Evolutionary conservation across 805 yeast genomes (phyloP).

Genomic region (Limtongozyma cylindracea): DNA sequence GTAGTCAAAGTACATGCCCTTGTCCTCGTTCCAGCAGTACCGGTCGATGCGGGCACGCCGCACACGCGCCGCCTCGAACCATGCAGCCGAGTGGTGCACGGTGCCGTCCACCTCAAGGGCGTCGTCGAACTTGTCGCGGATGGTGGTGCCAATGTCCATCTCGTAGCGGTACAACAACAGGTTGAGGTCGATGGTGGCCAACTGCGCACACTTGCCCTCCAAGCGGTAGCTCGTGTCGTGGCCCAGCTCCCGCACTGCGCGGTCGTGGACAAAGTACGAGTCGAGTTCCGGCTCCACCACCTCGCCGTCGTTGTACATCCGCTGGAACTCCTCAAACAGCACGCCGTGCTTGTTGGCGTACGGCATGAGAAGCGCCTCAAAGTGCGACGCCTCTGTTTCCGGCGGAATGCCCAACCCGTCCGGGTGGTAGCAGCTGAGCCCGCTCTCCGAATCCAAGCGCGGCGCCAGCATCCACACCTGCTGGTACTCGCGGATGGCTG

Average conservation of each 20-base stretch:
- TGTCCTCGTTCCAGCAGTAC: slow-evolving; percentile 65
- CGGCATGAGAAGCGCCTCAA: slow-evolving; percentile 41
- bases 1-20: slow-evolving; percentile 67
- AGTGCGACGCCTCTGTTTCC: slow-evolving; percentile 83
- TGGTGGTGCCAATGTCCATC: slow-evolving; percentile 45
- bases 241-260: slow-evolving; percentile 91
- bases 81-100: slow-evolving; percentile 7
- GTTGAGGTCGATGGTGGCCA: slow-evolving; percentile 82
- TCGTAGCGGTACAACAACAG: slow-evolving; percentile 78
- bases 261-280: slow-evolving; percentile 70
- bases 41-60: slow-evolving; percentile 33
- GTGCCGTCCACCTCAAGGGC: slow-evolving; percentile 12
- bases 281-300: slow-evolving; percentile 65
- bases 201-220: slow-evolving; percentile 70
- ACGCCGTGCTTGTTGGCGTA: slow-evolving; percentile 34
- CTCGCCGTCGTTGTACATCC: slow-evolving; percentile 35
- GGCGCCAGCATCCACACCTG: slow-evolving; percentile 63
- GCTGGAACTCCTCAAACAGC: slow-evolving; percentile 34
- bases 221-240: slow-evolving; percentile 85
- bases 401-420: slow-evolving; percentile 89
- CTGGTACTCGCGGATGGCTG: slow-evolving; percentile 73
- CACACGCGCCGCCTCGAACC: slow-evolving; percentile 30
- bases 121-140: slow-evolving; percentile 29
- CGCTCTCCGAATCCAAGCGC: slow-evolving; percentile 45
- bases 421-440: slow-evolving; percentile 77